Evolutionary conservation across 306 rosid genomes (phyloP).

Genomic region (Inga leiocalycina): DNA sequence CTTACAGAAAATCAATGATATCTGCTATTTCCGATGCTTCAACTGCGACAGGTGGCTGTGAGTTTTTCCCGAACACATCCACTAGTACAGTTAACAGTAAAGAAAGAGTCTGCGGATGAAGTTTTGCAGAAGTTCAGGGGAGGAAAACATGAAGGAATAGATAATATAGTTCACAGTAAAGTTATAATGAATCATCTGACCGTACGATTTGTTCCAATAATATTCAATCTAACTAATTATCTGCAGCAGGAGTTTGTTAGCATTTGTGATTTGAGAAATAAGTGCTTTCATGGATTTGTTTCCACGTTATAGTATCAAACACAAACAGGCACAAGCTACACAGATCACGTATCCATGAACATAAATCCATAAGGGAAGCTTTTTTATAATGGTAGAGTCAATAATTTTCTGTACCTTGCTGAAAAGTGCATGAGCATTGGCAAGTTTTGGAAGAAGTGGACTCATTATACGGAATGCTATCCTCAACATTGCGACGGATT

Average conservation of each 20-base stretch:
- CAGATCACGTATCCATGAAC: neutral
- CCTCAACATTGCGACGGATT: slow-evolving; percentile 94
- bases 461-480: slow-evolving; percentile 93
- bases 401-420: slow-evolving; percentile 64
- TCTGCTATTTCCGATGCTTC: slow-evolving; percentile 82
- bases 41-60: slow-evolving; percentile 61
- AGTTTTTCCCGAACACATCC: slow-evolving; percentile 90
- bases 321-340: slow-evolving; percentile 9
- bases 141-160: slow-evolving; percentile 32
- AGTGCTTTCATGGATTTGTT: slow-evolving; percentile 16
- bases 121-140: slow-evolving; percentile 16
- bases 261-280: neutral
- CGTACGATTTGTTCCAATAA: neutral
- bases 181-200: neutral
- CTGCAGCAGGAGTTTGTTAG: neutral
- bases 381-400: slow-evolving; percentile 21
- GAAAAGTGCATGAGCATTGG: slow-evolving; percentile 87
- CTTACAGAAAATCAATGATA: slow-evolving; percentile 91
- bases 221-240: slow-evolving; percentile 22
- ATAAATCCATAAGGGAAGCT: neutral
- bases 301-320: slow-evolving; percentile 8
- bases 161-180: neutral
- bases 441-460: slow-evolving; percentile 95
- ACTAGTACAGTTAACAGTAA: slow-evolving; percentile 65
- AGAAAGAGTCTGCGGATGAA: slow-evolving; percentile 65